Base-by-base conservation (phyloP, 2,329 filamentous ascomycete species). In the Stagonosporopsis vannaccii region DNA sequence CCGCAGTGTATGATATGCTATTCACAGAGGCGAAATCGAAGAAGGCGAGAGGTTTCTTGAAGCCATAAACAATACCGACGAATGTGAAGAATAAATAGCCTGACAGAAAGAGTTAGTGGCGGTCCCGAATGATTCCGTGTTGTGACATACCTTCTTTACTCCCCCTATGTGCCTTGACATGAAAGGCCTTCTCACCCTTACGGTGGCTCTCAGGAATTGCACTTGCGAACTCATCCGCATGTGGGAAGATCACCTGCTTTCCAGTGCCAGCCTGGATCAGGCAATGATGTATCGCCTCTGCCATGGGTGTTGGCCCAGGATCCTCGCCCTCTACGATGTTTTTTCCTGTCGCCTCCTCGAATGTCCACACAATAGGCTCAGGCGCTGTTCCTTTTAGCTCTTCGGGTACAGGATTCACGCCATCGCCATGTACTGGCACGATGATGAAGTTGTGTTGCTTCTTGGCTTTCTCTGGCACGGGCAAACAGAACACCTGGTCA, bases 1-100 rank as follows among this genome's bases (percentile, higher is more conserved):
- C 84, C 36, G 83, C 85, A 4, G 85, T 88, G 75, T 88, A 89
- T 35, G 83, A 85, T 41, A 87, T 82, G 20, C 82, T 83, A 47
- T 84, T 83, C 55, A 89, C 80, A 32, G 79, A 77, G 43, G 82
- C 80, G 58, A 88, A 87, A 8, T 85, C 80, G 67, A 88, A 87
- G 75, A 85, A 88, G 8, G 83, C 71, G 22, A 89, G 76, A 0
- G 86, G 86, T 66, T 88, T 89, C 67, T 87, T 88, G 79, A 87
- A 88, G 36, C 83, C 86, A 67, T 84, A 88, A 36, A 88, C 72
- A 43, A 89, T 84, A 28, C 86, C 86, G 8, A 79, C 82, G 19
- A 82, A 79, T 11, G 87, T 80, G 70, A 88, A 83, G 77, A 86
- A 88, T 13, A 89, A 79, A 66, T 85, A 88, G 35, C 86, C 85